phyloP scores from a whole-genome alignment of 441 rosid species.

The Pelargonium citronellum region DNA sequence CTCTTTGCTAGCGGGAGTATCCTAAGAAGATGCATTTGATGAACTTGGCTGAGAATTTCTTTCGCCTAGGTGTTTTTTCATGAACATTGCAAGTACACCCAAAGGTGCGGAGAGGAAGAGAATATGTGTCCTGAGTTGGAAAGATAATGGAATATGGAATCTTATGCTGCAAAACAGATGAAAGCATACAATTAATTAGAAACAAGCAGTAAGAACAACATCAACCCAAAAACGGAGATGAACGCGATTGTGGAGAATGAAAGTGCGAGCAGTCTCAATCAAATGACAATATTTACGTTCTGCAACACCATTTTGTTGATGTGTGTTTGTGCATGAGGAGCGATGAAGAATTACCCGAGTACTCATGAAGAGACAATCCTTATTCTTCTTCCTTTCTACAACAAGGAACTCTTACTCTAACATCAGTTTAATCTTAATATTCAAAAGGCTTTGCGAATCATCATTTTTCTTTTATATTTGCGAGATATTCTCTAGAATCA shows the following conservation, averaged over 20 bases:
- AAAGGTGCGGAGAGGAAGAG: background rate
- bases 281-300: background rate
- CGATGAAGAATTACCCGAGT: slow-evolving; percentile 8
- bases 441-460: too few species aligned
- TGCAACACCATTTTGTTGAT: slow-evolving; percentile 2
- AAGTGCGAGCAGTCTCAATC: background rate
- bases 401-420: too few species aligned
- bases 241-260: background rate
- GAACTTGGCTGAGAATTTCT: background rate
- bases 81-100: too few species aligned
- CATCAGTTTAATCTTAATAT: too few species aligned
- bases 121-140: background rate
- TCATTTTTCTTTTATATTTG: too few species aligned
- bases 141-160: background rate
- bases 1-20: too few species aligned
- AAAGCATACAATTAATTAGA: background rate
- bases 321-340: background rate
- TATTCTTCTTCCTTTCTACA: too few species aligned
- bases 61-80: too few species aligned
- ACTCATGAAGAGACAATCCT: background rate
- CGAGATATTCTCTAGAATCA: too few species aligned
- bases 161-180: background rate
- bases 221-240: background rate
- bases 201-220: background rate
- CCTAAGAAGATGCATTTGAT: too few species aligned